phyloP scores from a whole-genome alignment of 345 rosid genomes.

The Eucalyptus microcorys region DNA sequence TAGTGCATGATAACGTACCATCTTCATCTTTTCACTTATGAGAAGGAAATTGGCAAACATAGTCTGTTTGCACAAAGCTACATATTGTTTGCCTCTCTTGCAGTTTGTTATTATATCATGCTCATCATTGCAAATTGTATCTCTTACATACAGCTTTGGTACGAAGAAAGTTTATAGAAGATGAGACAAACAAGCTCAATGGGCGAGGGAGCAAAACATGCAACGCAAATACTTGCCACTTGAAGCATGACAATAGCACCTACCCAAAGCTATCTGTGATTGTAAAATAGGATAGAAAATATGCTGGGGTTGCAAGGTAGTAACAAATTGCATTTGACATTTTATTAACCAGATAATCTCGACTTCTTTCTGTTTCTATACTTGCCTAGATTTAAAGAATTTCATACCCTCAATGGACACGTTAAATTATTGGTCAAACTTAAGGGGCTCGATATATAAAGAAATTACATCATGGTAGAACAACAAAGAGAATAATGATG shows the following conservation, averaged over 20 bases:
- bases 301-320: conserved; percentile 71
- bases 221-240: conserved; percentile 46
- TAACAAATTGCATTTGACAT: background rate
- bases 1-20: conserved; percentile 51
- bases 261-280: conserved; percentile 51
- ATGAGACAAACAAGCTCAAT: conserved; percentile 69
- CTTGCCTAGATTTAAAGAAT: conserved; percentile 19
- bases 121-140: background rate
- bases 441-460: conserved; percentile 59
- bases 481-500: background rate
- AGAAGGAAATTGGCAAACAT: background rate
- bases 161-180: conserved; percentile 63
- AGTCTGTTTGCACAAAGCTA: background rate
- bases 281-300: conserved; percentile 70
- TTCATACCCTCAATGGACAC: conserved; percentile 59
- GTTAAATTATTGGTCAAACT: conserved; percentile 81
- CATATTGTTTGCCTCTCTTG: background rate
- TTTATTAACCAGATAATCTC: background rate
- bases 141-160: conserved; percentile 49
- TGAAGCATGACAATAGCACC: conserved; percentile 33
- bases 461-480: background rate
- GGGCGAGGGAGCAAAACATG: conserved; percentile 75
- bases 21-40: background rate
- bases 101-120: background rate
- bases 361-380: background rate